These are phyloP conservation scores for Striga asiatica DNA, from an alignment of 257 asterid genomes.

Conservation along the genomic window DNA sequence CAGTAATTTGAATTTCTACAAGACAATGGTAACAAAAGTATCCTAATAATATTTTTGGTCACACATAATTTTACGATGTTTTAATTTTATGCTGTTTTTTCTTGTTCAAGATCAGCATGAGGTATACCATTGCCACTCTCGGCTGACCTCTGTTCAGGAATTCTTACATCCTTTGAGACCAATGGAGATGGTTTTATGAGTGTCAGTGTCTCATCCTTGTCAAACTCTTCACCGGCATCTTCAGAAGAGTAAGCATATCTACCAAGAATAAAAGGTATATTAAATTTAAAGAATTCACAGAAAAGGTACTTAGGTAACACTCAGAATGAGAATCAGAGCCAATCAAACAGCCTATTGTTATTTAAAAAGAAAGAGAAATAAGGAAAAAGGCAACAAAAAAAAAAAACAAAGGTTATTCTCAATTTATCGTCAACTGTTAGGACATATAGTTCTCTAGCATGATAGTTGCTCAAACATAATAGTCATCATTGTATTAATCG, in stretches of 20 bases:
- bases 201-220: slow-evolving; percentile 55
- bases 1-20: not conserved
- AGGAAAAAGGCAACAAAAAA: no score
- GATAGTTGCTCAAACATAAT: not conserved
- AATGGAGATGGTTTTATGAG: slow-evolving; percentile 71
- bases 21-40: not conserved
- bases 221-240: slow-evolving; percentile 73
- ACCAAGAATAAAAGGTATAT: slow-evolving; percentile 8
- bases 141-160: slow-evolving; percentile 27
- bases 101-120: slow-evolving; percentile 17
- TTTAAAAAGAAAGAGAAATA: no score
- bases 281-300: no score
- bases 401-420: no score
- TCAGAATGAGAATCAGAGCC: no score
- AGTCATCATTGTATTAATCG: not conserved
- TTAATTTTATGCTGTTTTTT: not conserved
- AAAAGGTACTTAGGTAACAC: no score
- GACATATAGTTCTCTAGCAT: not conserved
- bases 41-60: no score
- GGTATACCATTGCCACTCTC: slow-evolving; percentile 26
- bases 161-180: slow-evolving; percentile 7
- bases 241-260: slow-evolving; percentile 93
- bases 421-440: not conserved
- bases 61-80: no score
- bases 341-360: no score